These are phyloP conservation scores for Globisporangium carolinianum DNA, from an alignment of 352 stramenopile species.

Conservation along the genomic window DNA sequence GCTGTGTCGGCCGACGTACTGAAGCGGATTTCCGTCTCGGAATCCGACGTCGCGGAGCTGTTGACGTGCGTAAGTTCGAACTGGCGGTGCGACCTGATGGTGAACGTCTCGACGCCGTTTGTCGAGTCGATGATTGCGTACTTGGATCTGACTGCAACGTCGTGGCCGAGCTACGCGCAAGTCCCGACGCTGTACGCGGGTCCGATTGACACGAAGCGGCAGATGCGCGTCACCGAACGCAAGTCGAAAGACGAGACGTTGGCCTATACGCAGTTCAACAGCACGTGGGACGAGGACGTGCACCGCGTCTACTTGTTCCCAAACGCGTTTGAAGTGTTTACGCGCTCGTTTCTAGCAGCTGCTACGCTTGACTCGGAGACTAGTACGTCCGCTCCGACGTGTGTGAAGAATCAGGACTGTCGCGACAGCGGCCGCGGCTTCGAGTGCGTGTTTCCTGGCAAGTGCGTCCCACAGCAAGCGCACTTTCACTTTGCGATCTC, in stretches of 20 bases:
- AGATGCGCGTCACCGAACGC: constrained; percentile 37
- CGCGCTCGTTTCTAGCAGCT: constrained; percentile 58
- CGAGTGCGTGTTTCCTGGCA: constrained; percentile 75
- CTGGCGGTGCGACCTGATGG: constrained; percentile 72
- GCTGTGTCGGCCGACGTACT: constrained; percentile 35
- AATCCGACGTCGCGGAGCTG: constrained; percentile 45
- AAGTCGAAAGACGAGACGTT: constrained; percentile 13
- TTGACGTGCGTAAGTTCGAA: constrained; percentile 50
- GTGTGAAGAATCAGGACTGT: constrained; percentile 51
- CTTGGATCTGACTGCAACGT: constrained; percentile 27
- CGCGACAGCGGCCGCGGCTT: constrained; percentile 24
- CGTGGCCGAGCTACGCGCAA: constrained; percentile 44
- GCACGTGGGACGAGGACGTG: constrained; percentile 43
- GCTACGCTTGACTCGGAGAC: constrained; percentile 39
- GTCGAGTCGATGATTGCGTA: constrained; percentile 68
- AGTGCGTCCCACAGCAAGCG: constrained; percentile 45
- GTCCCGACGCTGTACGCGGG: constrained; percentile 58
- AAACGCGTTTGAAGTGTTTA: constrained; percentile 80
- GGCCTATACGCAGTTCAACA: constrained; percentile 43
- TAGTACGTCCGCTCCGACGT: constrained; percentile 24
- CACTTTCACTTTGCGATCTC: constrained; percentile 80
- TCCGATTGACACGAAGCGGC: constrained; percentile 34
- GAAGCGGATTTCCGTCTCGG: constrained; percentile 42
- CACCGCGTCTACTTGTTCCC: constrained; percentile 63
- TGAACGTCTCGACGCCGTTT: constrained; percentile 50